These are phyloP conservation scores for Eucalyptus tenuipes DNA, from an alignment of 345 rosid genomes.

Conservation along the genomic window DNA sequence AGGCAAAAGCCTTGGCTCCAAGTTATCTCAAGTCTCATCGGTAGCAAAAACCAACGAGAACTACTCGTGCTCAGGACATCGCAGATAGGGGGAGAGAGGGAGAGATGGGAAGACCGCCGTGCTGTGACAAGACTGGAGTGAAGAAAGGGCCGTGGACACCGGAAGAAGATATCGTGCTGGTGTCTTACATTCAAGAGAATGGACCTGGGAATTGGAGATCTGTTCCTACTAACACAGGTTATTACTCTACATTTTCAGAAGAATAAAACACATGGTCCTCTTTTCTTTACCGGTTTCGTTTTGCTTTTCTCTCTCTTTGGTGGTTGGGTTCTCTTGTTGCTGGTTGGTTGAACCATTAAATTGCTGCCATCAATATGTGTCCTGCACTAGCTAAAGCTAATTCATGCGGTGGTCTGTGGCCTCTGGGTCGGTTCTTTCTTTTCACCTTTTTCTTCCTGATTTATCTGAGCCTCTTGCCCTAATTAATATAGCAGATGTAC, in stretches of 20 bases:
- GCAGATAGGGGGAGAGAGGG: neutral
- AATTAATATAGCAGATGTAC: neutral
- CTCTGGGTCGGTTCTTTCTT: neutral
- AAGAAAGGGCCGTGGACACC: conserved; percentile 55
- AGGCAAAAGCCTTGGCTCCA: neutral
- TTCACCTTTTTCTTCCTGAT: neutral
- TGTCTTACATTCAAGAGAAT: conserved; percentile 31
- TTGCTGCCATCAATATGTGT: neutral
- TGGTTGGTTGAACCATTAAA: neutral
- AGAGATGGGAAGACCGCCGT: conserved; percentile 41
- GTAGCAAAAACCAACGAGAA: neutral
- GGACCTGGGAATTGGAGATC: conserved; percentile 42
- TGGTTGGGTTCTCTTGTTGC: neutral
- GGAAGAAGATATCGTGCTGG: conserved; percentile 38
- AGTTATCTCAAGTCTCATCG: neutral
- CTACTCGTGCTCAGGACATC: neutral
- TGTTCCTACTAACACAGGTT: conserved; percentile 32
- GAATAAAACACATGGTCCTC: neutral
- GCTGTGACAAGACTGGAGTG: conserved; percentile 29
- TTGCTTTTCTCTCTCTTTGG: neutral
- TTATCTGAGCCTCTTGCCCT: neutral
- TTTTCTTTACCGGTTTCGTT: neutral
- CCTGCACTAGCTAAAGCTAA: neutral
- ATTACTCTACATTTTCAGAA: neutral
- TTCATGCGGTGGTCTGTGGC: neutral